Evolutionary conservation across 208 protist species (phyloP).

Genomic region (Acanthamoeba healyi): DNA sequence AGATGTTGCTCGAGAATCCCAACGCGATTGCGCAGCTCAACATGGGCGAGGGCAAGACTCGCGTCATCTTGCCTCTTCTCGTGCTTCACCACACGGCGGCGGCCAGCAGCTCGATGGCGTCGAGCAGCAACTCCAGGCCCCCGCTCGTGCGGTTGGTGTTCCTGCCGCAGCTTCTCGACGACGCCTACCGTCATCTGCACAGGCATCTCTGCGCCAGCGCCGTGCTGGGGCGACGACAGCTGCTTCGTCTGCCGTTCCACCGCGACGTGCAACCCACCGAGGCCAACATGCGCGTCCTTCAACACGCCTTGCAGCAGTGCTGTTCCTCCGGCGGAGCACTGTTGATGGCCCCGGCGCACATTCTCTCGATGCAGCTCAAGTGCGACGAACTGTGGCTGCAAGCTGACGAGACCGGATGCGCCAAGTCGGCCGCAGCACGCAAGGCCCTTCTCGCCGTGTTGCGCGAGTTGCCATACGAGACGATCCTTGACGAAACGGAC

Average conservation of each 20-base stretch:
- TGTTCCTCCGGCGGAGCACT: background rate
- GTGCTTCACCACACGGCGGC: constrained; percentile 28
- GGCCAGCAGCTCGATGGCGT: too few species aligned
- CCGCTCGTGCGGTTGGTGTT: constrained; percentile 74
- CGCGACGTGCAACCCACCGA: background rate
- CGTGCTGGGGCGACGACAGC: background rate
- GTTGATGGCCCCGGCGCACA: background rate
- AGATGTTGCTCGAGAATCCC: background rate
- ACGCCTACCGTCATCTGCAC: constrained; percentile 75
- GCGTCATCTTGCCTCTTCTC: constrained; percentile 83
- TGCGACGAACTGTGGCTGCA: background rate
- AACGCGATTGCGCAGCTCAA: constrained; percentile 65
- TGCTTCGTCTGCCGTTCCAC: background rate
- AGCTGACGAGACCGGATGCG: background rate
- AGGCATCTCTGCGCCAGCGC: constrained; percentile 75
- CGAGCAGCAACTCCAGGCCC: background rate
- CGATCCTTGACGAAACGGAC: constrained; percentile 60
- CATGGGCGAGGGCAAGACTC: constrained; percentile 81
- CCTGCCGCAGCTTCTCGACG: constrained; percentile 75
- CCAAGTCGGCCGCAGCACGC: background rate
- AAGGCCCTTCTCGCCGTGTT: background rate
- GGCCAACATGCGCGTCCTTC: background rate
- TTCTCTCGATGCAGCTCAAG: constrained; percentile 11
- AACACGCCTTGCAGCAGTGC: background rate
- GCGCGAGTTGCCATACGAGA: background rate